Evolutionary conservation across 768 basidiomycete genomes (phyloP).

Genomic region (Suillus discolor): DNA sequence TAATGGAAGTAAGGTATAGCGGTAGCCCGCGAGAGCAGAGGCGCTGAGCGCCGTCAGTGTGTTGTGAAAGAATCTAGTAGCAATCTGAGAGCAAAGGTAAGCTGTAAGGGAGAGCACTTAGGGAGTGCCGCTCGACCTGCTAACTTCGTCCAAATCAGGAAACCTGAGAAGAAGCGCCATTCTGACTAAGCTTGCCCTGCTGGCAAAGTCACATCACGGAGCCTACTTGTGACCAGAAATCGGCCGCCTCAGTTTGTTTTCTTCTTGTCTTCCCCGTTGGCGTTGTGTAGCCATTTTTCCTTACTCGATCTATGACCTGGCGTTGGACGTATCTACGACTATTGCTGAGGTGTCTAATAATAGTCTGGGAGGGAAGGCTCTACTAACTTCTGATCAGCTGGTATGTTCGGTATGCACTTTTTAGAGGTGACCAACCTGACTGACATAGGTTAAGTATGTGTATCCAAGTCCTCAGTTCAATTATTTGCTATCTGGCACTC

Average conservation of each 20-base stretch:
- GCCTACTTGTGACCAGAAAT: too few species aligned
- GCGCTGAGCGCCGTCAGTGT: constrained; percentile 5
- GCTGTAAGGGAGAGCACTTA: constrained; percentile 3
- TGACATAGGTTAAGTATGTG: not conserved
- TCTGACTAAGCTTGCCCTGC: constrained; percentile 1
- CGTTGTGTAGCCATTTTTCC: not conserved
- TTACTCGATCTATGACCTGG: not conserved
- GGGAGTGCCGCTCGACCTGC: not conserved
- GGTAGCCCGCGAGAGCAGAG: constrained; percentile 7
- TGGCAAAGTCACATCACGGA: not conserved
- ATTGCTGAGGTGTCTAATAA: not conserved
- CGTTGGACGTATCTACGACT: not conserved
- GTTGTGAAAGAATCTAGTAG: not conserved
- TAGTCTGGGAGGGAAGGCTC: not conserved
- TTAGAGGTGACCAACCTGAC: not conserved
- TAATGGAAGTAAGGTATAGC: not conserved
- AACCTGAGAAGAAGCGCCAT: constrained; percentile 7
- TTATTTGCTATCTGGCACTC: not conserved
- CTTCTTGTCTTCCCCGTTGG: not conserved
- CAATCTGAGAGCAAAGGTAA: not conserved
- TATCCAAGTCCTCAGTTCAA: not conserved
- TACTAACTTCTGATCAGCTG: too few species aligned
- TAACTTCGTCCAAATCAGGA: constrained; percentile 4
- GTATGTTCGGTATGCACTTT: not conserved
- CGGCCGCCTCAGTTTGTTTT: too few species aligned